A percentile compares a stretch with the other conserved stretches of the same genome.
Conservation (phyloP, 768 basidiomycete genomes). For the Tricholoma matsutake region DNA sequence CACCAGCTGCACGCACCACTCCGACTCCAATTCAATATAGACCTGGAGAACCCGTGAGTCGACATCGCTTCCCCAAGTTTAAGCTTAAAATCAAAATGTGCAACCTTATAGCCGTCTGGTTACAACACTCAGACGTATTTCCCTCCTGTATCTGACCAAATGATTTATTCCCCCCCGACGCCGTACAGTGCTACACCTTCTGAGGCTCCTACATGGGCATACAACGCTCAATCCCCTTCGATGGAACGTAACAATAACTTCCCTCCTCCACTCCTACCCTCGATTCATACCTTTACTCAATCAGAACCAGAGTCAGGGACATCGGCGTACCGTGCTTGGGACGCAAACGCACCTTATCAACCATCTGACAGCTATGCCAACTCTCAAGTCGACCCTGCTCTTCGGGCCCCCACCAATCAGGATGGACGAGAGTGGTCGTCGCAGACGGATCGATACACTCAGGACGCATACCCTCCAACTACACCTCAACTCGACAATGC, state of each 20-base stretch:
- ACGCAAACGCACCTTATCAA: conserved; percentile 36
- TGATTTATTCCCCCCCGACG: conserved; percentile 38
- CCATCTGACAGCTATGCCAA: conserved; percentile 25
- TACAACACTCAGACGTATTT: conserved; percentile 45
- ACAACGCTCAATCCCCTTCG: conserved; percentile 37
- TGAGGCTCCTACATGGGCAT: conserved; percentile 54
- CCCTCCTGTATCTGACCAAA: conserved; percentile 38
- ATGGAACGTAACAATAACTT: conserved; percentile 46
- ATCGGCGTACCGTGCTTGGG: conserved; percentile 52
- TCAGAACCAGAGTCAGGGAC: conserved; percentile 27
- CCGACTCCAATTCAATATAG: conserved; percentile 46
- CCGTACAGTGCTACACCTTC: conserved; percentile 43
- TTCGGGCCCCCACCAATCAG: conserved; percentile 33
- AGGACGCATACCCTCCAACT: conserved; percentile 29
- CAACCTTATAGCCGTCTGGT: conserved; percentile 37
- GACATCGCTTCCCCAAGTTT: conserved; percentile 13
- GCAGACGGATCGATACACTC: conserved; percentile 18
- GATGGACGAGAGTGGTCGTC: conserved; percentile 34
- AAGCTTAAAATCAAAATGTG: not conserved
- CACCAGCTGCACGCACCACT: conserved; percentile 43
- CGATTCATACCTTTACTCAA: conserved; percentile 46
- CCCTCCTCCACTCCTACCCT: conserved; percentile 49
- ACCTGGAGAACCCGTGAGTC: conserved; percentile 43
- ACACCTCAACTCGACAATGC: conserved; percentile 26
- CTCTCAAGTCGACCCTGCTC: conserved; percentile 39